Evolutionary conservation across 31 red algal genomes (phyloP).

Genomic region (Asparagopsis taxiformis): DNA sequence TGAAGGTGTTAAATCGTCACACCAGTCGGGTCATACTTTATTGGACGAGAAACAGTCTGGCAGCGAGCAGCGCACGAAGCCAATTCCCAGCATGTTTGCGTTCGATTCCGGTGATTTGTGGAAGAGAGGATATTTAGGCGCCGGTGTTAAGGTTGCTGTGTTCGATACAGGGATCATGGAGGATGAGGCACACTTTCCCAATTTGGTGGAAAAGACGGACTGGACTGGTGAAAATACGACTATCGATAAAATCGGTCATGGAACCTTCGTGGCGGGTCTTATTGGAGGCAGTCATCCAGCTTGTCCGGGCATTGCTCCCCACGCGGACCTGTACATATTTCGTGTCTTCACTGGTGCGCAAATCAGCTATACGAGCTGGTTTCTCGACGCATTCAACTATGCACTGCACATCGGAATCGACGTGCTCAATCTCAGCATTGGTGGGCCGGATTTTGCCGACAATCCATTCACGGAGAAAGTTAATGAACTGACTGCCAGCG

Average conservation of each 20-base stretch:
- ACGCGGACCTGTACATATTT: constrained; percentile 69
- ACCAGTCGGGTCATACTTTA: too few species aligned
- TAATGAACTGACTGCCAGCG: constrained; percentile 81
- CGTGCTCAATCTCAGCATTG: constrained; percentile 90
- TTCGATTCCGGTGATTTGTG: constrained; percentile 68
- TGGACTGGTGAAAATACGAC: constrained; percentile 87
- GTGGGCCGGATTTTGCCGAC: constrained; percentile 88
- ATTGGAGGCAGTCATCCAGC: constrained; percentile 73
- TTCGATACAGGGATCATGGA: constrained; percentile 87
- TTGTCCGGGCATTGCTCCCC: constrained; percentile 88
- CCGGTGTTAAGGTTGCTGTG: constrained; percentile 80
- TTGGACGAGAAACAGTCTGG: too few species aligned
- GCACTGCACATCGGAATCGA: constrained; percentile 79
- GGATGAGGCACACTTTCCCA: constrained; percentile 40
- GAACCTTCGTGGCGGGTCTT: constrained; percentile 90
- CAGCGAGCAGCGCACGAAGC: too few species aligned
- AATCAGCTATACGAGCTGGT: constrained; percentile 87
- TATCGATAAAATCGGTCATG: constrained; percentile 82
- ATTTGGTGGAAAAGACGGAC: constrained; percentile 50
- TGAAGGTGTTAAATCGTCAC: too few species aligned
- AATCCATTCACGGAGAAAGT: constrained; percentile 94
- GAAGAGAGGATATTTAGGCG: constrained; percentile 56
- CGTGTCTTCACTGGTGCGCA: constrained; percentile 82
- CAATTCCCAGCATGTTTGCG: constrained; percentile 27
- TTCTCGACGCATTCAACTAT: constrained; percentile 98